Evolutionary conservation across 176 grass and related monocot genomes (phyloP).

Genomic region (Bolboschoenus planiculmis): DNA sequence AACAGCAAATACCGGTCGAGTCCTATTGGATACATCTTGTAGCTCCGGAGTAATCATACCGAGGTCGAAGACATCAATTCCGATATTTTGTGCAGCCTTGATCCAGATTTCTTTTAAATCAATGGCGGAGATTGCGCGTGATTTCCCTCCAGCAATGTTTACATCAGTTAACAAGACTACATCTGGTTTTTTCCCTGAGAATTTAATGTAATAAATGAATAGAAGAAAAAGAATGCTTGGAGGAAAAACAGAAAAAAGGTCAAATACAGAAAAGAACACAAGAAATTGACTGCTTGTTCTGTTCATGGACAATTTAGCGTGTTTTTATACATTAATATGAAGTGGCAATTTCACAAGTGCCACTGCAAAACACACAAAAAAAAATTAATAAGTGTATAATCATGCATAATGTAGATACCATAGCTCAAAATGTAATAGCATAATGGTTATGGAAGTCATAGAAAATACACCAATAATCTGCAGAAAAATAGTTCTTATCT

Average conservation of each 20-base stretch:
- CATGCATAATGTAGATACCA: not conserved
- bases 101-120: conserved; percentile 48
- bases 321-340: not conserved
- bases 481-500: not conserved
- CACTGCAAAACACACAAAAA: not conserved
- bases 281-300: not conserved
- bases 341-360: not conserved
- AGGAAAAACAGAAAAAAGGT: not conserved
- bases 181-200: conserved; percentile 47
- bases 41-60: conserved; percentile 11
- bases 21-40: not conserved
- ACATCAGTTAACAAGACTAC: conserved; percentile 57
- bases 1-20: conserved; percentile 26
- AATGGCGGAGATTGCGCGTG: conserved; percentile 32
- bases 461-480: not conserved
- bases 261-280: not conserved
- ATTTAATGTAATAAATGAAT: not conserved
- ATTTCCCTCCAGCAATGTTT: conserved; percentile 56
- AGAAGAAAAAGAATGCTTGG: not conserved
- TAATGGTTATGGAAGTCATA: not conserved
- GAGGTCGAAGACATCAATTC: conserved; percentile 30
- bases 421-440: not conserved
- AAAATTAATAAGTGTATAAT: not conserved
- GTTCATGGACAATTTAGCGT: not conserved
- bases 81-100: conserved; percentile 23